Percentiles rank a stretch among this genome's conserved stretches.
Conservation (phyloP, 1,284 basidiomycete genomes). For the Ceratobasidium sp. region DNA sequence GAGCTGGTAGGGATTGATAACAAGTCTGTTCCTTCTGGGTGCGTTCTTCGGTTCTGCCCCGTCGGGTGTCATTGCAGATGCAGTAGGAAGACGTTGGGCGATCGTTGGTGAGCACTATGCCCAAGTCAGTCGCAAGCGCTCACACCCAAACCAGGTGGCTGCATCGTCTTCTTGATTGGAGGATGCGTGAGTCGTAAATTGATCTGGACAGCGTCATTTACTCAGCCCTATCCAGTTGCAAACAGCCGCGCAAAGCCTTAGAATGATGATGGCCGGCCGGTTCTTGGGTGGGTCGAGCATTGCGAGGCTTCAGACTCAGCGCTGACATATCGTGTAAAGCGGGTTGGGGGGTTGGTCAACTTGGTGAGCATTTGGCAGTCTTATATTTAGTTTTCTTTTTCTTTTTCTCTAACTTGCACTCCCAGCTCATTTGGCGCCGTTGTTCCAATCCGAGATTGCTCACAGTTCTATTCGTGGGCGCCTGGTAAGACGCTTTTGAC, state of each 20-base stretch:
- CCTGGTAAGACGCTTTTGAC: slow-evolving; percentile 51
- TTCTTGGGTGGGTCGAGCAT: slow-evolving; percentile 63
- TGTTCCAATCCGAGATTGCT: slow-evolving; percentile 68
- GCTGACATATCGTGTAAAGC: background rate
- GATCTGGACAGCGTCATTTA: background rate
- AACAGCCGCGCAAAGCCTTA: slow-evolving; percentile 64
- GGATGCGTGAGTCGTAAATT: slow-evolving; percentile 55
- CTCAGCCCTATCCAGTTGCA: slow-evolving; percentile 53
- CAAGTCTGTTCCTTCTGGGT: slow-evolving; percentile 34
- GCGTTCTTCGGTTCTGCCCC: slow-evolving; percentile 41
- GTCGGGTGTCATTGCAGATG: slow-evolving; percentile 53
- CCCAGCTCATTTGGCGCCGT: slow-evolving; percentile 66
- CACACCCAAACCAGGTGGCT: slow-evolving; percentile 50
- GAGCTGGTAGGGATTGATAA: slow-evolving; percentile 24
- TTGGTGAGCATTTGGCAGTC: background rate
- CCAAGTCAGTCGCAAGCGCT: background rate
- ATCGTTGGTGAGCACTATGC: slow-evolving; percentile 51
- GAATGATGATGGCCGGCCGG: slow-evolving; percentile 70
- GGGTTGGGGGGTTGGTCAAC: slow-evolving; percentile 39
- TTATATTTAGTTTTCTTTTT: slow-evolving; percentile 50
- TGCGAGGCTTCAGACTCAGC: background rate
- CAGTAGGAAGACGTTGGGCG: slow-evolving; percentile 52
- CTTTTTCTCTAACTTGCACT: slow-evolving; percentile 61
- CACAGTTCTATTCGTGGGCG: slow-evolving; percentile 71
- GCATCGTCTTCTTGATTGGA: slow-evolving; percentile 62